Percentiles rank a stretch among this genome's conserved stretches.
phyloP scores from a whole-genome alignment of 208 protist genomes.

The Leishmania tropica region DNA sequence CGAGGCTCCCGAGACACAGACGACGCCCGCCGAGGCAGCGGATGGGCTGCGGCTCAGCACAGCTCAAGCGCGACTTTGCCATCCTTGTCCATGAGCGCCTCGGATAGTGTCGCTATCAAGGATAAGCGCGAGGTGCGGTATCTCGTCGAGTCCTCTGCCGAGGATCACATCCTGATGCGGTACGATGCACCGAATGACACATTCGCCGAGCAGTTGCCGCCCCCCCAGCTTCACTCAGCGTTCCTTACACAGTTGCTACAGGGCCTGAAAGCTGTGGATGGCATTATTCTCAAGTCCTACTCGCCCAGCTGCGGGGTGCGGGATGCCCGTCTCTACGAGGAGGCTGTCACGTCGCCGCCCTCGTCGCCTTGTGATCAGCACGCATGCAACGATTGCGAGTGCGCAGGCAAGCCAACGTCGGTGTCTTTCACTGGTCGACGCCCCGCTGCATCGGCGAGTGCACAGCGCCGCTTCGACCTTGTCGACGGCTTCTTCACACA shows the following conservation, averaged over 20 bases:
- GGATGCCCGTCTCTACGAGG: slow-evolving; percentile 68
- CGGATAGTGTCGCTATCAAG: background rate
- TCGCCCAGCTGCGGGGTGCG: slow-evolving; percentile 83
- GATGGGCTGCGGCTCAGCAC: slow-evolving; percentile 2
- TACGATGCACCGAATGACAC: background rate
- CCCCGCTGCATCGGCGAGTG: background rate
- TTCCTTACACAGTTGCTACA: slow-evolving; percentile 11
- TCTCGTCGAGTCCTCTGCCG: slow-evolving; percentile 7
- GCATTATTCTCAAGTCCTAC: slow-evolving; percentile 69
- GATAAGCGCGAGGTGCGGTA: background rate
- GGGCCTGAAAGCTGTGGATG: slow-evolving; percentile 43
- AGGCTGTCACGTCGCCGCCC: background rate
- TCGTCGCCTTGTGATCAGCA: background rate
- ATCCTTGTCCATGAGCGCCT: background rate
- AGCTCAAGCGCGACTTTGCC: background rate
- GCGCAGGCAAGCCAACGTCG: background rate
- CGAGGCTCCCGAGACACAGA: background rate
- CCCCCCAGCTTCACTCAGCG: background rate
- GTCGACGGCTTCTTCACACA: slow-evolving; percentile 72
- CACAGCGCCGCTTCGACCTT: slow-evolving; percentile 18
- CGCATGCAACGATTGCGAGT: background rate
- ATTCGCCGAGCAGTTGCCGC: background rate
- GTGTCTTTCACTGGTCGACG: background rate
- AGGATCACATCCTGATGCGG: slow-evolving; percentile 4
- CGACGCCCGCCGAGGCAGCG: background rate